phyloP scores from a whole-genome alignment of 495 filamentous ascomycete species.

The Haplographium delicatum region DNA sequence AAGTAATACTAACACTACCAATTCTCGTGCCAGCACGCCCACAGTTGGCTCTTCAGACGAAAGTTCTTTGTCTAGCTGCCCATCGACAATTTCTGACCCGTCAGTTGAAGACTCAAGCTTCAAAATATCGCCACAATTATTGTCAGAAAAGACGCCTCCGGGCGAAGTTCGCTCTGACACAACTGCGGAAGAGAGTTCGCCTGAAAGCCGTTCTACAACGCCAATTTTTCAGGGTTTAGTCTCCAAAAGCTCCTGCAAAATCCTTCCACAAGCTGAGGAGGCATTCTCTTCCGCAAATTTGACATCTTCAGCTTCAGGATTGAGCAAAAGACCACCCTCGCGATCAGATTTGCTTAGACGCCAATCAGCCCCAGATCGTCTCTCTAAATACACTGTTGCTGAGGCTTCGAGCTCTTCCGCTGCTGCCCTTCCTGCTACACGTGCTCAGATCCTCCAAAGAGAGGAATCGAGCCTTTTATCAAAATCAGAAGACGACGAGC shows the following conservation, averaged over 20 bases:
- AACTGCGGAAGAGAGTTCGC: no score
- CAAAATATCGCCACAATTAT: no score
- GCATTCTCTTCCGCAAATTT: neutral
- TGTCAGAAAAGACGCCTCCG: no score
- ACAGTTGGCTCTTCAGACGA: neutral
- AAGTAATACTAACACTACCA: constrained; percentile 9
- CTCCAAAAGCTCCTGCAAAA: neutral
- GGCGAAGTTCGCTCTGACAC: no score
- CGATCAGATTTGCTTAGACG: neutral
- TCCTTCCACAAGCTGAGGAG: neutral
- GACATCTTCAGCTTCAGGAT: neutral
- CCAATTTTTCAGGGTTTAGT: neutral
- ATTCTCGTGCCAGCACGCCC: constrained; percentile 12
- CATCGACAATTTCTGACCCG: constrained; percentile 2
- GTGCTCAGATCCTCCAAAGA: constrained; percentile 4
- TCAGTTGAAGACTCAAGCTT: neutral
- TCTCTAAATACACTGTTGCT: neutral
- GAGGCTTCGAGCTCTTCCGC: neutral
- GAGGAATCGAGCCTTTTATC: constrained; percentile 11
- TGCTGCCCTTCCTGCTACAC: neutral
- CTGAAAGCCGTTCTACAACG: neutral
- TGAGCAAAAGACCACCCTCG: neutral
- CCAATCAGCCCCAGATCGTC: neutral
- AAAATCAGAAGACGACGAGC: constrained; percentile 7
- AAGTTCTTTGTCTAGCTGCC: constrained; percentile 7